Base-by-base conservation (phyloP, 768 basidiomycete genomes). In the Nidularia pulvinata region DNA sequence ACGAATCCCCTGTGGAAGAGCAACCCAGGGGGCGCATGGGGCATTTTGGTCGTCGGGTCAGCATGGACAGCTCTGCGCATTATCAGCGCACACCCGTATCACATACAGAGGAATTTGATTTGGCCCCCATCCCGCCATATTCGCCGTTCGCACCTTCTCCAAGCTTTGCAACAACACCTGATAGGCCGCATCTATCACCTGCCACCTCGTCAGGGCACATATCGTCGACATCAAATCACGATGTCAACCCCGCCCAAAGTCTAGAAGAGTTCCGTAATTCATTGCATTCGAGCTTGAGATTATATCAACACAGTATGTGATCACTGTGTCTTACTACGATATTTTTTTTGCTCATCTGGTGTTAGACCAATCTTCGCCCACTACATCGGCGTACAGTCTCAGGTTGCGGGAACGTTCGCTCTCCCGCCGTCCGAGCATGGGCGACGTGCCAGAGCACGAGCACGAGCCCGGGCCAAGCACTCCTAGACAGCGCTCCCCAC, bases 371-470 rank as follows among this genome's bases (percentile, higher is more conserved):
- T 50, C 33, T 10, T 32, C 7, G 10, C 30, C 51, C 30, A 25
- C 3, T 48, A 39, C 63, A 22, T 56, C 61, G 5, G 22, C 58
- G 1, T 57, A 61, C 4, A 60, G 60, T n/a, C 30, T 62, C 14
- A 56, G 52, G 25, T 52, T 59, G 10, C 61, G 54, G 11, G 66
- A 68, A 7, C 62, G 58, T 22, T 73, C 68, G 9, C 63, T 70
- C 9, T 80, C 80, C 9, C 72, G 76, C 46, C 65, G 68, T 39
- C 72, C 66, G 9, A 72, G 75, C 54, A 65, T 77, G 35, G 72
- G 74, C n/a, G 73, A 71, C 44, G 65, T 70, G 13, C 69, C 69
- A 7, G 76, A 78, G 58, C 61, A 58, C 49, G 56, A 46, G 6
- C 25, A 70, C 32, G 73, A 62, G 19, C 50, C 58, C 5, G 59